phyloP scores from a whole-genome alignment of 208 protist genomes.

The Acanthamoeba castellanii region DNA sequence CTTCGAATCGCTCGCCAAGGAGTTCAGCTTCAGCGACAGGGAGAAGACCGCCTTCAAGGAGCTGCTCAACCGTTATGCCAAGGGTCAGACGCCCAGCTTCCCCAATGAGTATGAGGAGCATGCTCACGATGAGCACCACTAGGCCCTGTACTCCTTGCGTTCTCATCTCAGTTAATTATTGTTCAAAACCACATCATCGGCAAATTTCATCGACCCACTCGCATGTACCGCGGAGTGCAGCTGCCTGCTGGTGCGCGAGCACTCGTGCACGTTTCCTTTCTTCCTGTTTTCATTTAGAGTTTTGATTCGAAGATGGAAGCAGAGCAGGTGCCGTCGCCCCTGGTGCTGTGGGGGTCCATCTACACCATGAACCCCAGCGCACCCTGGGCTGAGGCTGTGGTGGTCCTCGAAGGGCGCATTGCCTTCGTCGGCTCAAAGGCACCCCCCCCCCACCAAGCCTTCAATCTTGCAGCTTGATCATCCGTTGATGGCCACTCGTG shows the following conservation, averaged over 20 bases:
- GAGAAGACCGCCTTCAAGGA: slow-evolving; percentile 46
- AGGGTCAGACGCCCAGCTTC: slow-evolving; percentile 28
- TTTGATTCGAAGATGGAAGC: slow-evolving; percentile 2
- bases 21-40: slow-evolving; percentile 44
- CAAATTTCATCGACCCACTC: not conserved
- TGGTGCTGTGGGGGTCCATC: not conserved
- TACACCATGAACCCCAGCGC: slow-evolving; percentile 23
- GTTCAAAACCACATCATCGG: not conserved
- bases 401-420: not conserved
- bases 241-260: not conserved
- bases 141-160: not conserved
- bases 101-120: slow-evolving; percentile 31
- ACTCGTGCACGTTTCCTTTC: not conserved
- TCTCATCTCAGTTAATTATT: not conserved
- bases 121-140: slow-evolving; percentile 17
- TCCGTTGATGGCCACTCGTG: not conserved
- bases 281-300: not conserved
- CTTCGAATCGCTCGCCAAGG: slow-evolving; percentile 26
- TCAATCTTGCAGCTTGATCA: not conserved
- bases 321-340: not conserved
- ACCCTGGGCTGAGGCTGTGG: slow-evolving; percentile 3
- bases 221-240: no score
- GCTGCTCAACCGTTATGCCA: slow-evolving; percentile 12
- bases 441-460: not conserved
- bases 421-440: slow-evolving; percentile 8